phyloP scores from a whole-genome alignment of 352 stramenopile species.

The Globisporangium carolinianum region DNA sequence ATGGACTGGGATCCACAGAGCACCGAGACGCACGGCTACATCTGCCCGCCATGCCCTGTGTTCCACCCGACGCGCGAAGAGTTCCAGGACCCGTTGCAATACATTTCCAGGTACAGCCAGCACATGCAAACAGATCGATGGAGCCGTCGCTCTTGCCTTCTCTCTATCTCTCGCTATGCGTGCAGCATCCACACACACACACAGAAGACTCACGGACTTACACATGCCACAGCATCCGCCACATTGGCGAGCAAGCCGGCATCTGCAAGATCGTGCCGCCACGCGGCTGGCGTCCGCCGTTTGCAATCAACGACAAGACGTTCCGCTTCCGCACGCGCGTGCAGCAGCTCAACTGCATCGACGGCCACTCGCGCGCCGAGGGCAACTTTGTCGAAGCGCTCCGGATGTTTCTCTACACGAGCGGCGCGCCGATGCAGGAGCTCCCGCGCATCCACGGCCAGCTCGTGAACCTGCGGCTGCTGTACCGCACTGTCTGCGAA shows the following conservation, averaged over 20 bases:
- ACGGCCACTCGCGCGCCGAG: conserved; percentile 72
- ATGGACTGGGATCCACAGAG: conserved; percentile 72
- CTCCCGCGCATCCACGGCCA: conserved; percentile 65
- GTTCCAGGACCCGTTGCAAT: conserved; percentile 88
- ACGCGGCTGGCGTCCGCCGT: conserved; percentile 88
- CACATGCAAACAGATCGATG: not conserved
- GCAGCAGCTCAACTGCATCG: conserved; percentile 93
- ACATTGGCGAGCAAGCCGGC: conserved; percentile 90
- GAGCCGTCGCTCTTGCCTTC: not conserved
- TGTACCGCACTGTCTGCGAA: conserved; percentile 60
- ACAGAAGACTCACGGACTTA: not conserved
- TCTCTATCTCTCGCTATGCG: conserved; percentile 5
- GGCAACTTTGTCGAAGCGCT: conserved; percentile 75
- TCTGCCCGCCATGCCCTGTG: conserved; percentile 77
- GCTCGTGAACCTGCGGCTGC: conserved; percentile 54
- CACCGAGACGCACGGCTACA: conserved; percentile 57
- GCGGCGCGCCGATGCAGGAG: conserved; percentile 70
- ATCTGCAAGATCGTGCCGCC: conserved; percentile 99
- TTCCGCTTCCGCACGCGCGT: conserved; percentile 93
- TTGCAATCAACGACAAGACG: conserved; percentile 79
- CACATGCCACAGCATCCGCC: conserved; percentile 53
- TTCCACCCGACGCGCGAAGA: conserved; percentile 85
- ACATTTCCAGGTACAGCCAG: conserved; percentile 81
- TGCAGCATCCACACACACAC: not conserved
- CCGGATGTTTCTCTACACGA: conserved; percentile 78